These are phyloP conservation scores for Lachancea waltii DNA, from an alignment of 805 yeast genomes.

Conservation along the genomic window DNA sequence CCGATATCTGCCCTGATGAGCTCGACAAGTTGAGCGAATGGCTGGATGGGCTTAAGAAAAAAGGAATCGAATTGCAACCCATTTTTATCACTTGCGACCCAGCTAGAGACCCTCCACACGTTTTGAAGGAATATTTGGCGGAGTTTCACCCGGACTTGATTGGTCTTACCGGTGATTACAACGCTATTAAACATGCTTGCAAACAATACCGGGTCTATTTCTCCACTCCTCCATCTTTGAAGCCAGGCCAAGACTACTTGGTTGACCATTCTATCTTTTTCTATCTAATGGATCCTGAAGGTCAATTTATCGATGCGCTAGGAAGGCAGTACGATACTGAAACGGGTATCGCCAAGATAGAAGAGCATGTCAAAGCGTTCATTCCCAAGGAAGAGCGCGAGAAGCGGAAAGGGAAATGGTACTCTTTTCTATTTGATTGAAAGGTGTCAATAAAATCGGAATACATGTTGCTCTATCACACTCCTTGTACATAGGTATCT, in stretches of 20 bases:
- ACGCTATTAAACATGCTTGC: constrained; percentile 75
- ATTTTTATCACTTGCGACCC: constrained; percentile 96
- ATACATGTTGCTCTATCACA: background rate
- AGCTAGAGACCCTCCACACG: constrained; percentile 84
- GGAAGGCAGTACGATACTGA: constrained; percentile 84
- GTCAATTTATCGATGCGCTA: constrained; percentile 86
- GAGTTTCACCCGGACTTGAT: constrained; percentile 88
- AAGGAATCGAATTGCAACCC: constrained; percentile 66
- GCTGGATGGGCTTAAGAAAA: constrained; percentile 52
- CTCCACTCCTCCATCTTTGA: constrained; percentile 91
- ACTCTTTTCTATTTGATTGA: constrained; percentile 34
- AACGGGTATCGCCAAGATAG: constrained; percentile 71
- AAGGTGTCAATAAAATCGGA: background rate
- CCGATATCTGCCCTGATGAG: constrained; percentile 98
- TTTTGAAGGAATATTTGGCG: constrained; percentile 68
- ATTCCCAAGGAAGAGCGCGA: constrained; percentile 67
- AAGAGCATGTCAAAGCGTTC: constrained; percentile 67
- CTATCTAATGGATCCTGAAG: constrained; percentile 98
- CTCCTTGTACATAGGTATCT: constrained; percentile 6
- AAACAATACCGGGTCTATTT: constrained; percentile 90
- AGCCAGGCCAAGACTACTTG: constrained; percentile 92
- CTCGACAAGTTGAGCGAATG: constrained; percentile 78
- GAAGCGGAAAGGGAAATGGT: constrained; percentile 52
- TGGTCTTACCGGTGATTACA: constrained; percentile 89
- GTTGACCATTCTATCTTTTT: constrained; percentile 98